A percentile compares a stretch with the other conserved stretches of the same genome.
phyloP scores from a whole-genome alignment of 2,329 filamentous ascomycete species.

The Fusarium napiforme region DNA sequence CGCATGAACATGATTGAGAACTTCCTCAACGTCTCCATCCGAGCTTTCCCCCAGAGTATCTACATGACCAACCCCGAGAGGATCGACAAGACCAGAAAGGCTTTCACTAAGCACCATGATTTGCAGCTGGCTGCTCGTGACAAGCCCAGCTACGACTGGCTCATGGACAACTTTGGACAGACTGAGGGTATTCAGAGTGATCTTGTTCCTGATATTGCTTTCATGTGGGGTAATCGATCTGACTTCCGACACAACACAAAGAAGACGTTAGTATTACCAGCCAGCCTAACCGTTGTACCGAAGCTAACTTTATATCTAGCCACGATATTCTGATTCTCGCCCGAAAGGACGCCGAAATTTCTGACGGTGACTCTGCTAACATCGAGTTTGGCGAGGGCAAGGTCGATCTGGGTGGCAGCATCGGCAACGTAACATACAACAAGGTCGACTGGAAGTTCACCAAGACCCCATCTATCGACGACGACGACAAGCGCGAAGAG shows the following conservation, averaged over 20 bases:
- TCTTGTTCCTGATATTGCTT: conserved; percentile 43
- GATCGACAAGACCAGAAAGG: conserved; percentile 32
- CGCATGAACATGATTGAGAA: conserved; percentile 45
- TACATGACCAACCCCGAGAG: conserved; percentile 39
- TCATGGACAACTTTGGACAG: conserved; percentile 35
- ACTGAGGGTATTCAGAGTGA: conserved; percentile 38
- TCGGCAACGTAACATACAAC: conserved; percentile 43
- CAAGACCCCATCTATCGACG: conserved; percentile 38
- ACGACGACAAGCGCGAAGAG: conserved; percentile 24
- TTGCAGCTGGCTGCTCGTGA: conserved; percentile 43
- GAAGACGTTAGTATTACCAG: conserved; percentile 39
- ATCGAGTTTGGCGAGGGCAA: conserved; percentile 41
- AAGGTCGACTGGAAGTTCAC: conserved; percentile 47
- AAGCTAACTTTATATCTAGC: conserved; percentile 26
- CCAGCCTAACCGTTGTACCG: background rate
- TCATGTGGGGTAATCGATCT: conserved; percentile 45
- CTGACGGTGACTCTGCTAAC: conserved; percentile 30
- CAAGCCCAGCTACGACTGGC: conserved; percentile 44
- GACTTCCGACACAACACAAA: conserved; percentile 41
- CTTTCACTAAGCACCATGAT: conserved; percentile 39
- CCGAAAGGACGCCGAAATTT: conserved; percentile 42
- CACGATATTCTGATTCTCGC: conserved; percentile 44
- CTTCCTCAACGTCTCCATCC: conserved; percentile 38
- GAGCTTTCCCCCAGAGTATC: conserved; percentile 44
- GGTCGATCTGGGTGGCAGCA: conserved; percentile 34